phyloP scores from a whole-genome alignment of 805 yeast species.

The Maudiozyma saulgeensis region DNA sequence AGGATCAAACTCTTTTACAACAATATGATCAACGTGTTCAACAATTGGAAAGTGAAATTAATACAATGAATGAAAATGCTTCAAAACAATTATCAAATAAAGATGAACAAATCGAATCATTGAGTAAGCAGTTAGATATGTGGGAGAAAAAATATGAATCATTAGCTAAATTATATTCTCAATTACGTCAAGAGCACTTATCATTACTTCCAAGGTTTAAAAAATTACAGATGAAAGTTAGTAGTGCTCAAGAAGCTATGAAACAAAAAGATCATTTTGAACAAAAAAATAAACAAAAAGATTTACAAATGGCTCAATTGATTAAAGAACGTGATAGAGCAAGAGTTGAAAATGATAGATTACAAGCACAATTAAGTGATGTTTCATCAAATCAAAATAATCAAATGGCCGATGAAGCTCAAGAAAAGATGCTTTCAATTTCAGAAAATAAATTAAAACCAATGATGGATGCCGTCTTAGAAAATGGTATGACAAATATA shows the following conservation, averaged over 20 bases:
- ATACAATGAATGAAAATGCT: constrained; percentile 51
- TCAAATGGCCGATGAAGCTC: constrained; percentile 29
- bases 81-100: constrained; percentile 65
- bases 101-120: constrained; percentile 55
- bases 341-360: constrained; percentile 59
- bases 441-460: constrained; percentile 41
- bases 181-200: constrained; percentile 84
- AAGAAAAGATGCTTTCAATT: constrained; percentile 13
- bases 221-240: constrained; percentile 75
- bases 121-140: constrained; percentile 64
- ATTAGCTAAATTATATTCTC: constrained; percentile 80
- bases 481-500: constrained; percentile 58
- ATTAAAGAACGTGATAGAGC: constrained; percentile 87
- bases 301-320: constrained; percentile 77
- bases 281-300: constrained; percentile 74
- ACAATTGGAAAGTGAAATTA: constrained; percentile 65
- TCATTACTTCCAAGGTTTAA: constrained; percentile 69
- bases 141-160: constrained; percentile 88
- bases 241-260: constrained; percentile 82
- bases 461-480: constrained; percentile 60
- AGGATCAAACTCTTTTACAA: constrained; percentile 71
- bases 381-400: not conserved
- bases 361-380: not conserved
- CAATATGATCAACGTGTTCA: constrained; percentile 83
- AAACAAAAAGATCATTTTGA: constrained; percentile 75